These are phyloP conservation scores for Cercophora samala DNA, from an alignment of 495 filamentous ascomycete genomes.

Conservation along the genomic window DNA sequence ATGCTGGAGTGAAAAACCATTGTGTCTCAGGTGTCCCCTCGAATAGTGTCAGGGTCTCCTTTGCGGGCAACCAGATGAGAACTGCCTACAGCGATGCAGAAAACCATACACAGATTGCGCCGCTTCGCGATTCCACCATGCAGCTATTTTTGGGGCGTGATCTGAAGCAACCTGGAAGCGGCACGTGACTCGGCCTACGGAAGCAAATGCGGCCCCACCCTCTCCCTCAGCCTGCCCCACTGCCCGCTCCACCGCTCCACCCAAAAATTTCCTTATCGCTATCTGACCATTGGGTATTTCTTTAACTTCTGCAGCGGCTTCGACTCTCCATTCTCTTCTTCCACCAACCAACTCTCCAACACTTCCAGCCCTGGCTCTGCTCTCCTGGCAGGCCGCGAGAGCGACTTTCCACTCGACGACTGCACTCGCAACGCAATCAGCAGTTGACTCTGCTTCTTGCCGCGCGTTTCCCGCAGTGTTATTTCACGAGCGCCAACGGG, in stretches of 20 bases:
- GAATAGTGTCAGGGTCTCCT: neutral
- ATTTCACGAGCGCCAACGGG: neutral
- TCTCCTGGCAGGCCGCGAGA: neutral
- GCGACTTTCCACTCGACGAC: neutral
- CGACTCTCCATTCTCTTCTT: neutral
- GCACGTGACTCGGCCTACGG: neutral
- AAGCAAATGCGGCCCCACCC: neutral
- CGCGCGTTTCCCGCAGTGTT: neutral
- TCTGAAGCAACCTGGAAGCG: neutral
- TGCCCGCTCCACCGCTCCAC: neutral
- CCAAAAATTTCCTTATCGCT: conserved; percentile 7
- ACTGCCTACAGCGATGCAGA: too few relatives aligned
- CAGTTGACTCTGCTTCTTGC: neutral
- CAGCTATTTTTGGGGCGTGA: conserved; percentile 3
- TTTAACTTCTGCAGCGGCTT: neutral
- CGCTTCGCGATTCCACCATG: neutral
- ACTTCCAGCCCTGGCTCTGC: neutral
- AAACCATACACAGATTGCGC: neutral
- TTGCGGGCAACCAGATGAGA: neutral
- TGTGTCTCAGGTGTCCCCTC: neutral
- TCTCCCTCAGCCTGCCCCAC: neutral
- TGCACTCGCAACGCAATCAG: neutral
- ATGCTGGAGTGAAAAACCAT: neutral
- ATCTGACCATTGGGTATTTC: conserved; percentile 3
- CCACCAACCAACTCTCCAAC: conserved; percentile 1